These are phyloP conservation scores for Globisporangium camurandrum DNA, from an alignment of 352 stramenopile genomes.

Conservation along the genomic window DNA sequence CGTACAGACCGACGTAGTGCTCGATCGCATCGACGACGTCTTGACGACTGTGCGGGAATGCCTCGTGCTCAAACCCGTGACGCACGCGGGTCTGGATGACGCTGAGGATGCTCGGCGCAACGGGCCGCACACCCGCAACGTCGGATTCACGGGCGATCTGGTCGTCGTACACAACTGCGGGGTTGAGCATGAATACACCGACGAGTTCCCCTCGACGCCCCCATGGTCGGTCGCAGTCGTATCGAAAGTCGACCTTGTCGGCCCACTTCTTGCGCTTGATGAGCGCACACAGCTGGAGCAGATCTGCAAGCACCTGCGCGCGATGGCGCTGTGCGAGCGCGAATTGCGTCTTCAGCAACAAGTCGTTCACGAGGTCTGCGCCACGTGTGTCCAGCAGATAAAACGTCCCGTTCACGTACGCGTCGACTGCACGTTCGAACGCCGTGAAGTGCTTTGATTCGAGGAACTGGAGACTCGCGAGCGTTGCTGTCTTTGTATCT, in stretches of 20 bases:
- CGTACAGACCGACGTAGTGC: slow-evolving; percentile 55
- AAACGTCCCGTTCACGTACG: slow-evolving; percentile 67
- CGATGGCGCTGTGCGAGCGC: slow-evolving; percentile 39
- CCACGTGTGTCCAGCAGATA: slow-evolving; percentile 44
- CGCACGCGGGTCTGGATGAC: slow-evolving; percentile 60
- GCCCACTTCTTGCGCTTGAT: slow-evolving; percentile 59
- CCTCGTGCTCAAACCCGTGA: slow-evolving; percentile 55
- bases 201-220: slow-evolving; percentile 39
- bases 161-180: slow-evolving; percentile 40
- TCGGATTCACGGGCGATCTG: slow-evolving; percentile 13
- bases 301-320: slow-evolving; percentile 36
- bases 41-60: slow-evolving; percentile 34
- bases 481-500: not conserved
- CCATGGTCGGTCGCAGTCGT: slow-evolving; percentile 61
- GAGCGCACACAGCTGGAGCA: slow-evolving; percentile 43
- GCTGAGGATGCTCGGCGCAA: slow-evolving; percentile 45
- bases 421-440: slow-evolving; percentile 46
- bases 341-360: slow-evolving; percentile 51
- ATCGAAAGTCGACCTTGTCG: slow-evolving; percentile 71
- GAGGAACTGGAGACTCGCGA: slow-evolving; percentile 33
- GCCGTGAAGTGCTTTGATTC: slow-evolving; percentile 28
- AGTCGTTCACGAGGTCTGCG: slow-evolving; percentile 44
- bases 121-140: slow-evolving; percentile 14
- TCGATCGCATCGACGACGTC: slow-evolving; percentile 46
- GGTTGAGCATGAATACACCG: slow-evolving; percentile 42